Evolutionary conservation across 805 yeast species (phyloP).

Genomic region (Cyberlindnera xishuangbannaensis): DNA sequence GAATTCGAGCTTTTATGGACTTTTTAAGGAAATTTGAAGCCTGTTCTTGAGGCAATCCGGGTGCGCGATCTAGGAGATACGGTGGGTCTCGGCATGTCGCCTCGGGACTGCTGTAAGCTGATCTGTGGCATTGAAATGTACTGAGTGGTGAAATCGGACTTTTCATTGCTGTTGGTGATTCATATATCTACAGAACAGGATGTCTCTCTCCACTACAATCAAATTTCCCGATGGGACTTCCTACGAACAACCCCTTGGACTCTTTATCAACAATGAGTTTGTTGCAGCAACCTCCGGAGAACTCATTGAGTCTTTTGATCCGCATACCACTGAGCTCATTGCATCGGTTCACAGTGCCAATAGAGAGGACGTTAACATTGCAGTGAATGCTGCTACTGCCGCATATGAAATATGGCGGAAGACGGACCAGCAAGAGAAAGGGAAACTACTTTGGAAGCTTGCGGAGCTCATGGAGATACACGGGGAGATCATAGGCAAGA

Average conservation of each 20-base stretch:
- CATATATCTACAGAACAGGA: not conserved
- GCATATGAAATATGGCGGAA: slow-evolving; percentile 69
- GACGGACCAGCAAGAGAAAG: slow-evolving; percentile 52
- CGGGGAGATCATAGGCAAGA: slow-evolving; percentile 56
- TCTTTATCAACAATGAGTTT: slow-evolving; percentile 85
- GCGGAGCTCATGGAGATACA: slow-evolving; percentile 66
- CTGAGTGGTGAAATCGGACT: no score
- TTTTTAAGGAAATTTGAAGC: no score
- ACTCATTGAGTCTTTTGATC: slow-evolving; percentile 46
- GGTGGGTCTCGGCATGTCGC: no score
- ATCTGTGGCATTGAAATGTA: no score
- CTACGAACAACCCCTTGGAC: slow-evolving; percentile 78
- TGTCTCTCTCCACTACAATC: slow-evolving; percentile 17
- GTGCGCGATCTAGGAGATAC: no score
- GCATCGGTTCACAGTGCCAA: slow-evolving; percentile 29
- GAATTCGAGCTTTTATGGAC: no score
- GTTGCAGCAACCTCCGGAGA: slow-evolving; percentile 48
- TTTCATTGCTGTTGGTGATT: not conserved
- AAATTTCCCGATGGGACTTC: slow-evolving; percentile 63
- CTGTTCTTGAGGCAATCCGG: no score
- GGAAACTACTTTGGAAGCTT: slow-evolving; percentile 46
- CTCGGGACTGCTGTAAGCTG: no score
- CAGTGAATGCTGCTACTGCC: slow-evolving; percentile 41
- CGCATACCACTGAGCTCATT: slow-evolving; percentile 57
- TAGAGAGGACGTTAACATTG: slow-evolving; percentile 18